Percentiles rank a stretch among this genome's conserved stretches.
These are phyloP conservation scores for Rubia tinctorum DNA, from an alignment of 305 asterid species.

Conservation along the genomic window DNA sequence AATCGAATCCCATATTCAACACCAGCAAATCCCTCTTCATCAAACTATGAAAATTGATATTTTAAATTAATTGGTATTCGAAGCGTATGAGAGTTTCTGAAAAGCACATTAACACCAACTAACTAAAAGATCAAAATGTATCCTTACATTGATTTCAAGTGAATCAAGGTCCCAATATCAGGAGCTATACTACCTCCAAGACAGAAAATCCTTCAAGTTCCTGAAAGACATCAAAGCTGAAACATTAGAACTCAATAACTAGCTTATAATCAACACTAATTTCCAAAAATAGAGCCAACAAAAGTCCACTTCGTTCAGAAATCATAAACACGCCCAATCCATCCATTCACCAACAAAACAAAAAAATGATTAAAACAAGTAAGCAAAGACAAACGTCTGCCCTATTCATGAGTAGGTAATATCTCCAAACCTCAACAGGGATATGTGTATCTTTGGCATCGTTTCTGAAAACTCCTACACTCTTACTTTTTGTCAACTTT, in stretches of 20 bases:
- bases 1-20: neutral
- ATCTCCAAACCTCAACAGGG: constrained; percentile 98
- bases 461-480: constrained; percentile 91
- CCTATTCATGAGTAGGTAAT: constrained; percentile 85
- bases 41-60: no score
- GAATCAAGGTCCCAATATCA: constrained; percentile 55
- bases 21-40: neutral
- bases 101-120: neutral
- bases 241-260: neutral
- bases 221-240: constrained; percentile 44
- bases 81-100: no score
- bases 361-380: neutral
- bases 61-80: no score
- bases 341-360: neutral
- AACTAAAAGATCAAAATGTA: neutral
- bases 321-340: neutral
- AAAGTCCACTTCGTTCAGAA: no score
- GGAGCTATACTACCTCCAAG: constrained; percentile 72
- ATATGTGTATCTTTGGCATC: constrained; percentile 83
- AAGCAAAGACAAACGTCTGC: constrained; percentile 66
- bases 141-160: constrained; percentile 69
- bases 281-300: neutral
- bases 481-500: constrained; percentile 92
- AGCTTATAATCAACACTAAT: no score
- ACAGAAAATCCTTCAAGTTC: constrained; percentile 70